A percentile compares a stretch with the other conserved stretches of the same genome.
These are phyloP conservation scores for Pythium chondricola DNA, from an alignment of 352 stramenopile genomes.

Conservation along the genomic window DNA sequence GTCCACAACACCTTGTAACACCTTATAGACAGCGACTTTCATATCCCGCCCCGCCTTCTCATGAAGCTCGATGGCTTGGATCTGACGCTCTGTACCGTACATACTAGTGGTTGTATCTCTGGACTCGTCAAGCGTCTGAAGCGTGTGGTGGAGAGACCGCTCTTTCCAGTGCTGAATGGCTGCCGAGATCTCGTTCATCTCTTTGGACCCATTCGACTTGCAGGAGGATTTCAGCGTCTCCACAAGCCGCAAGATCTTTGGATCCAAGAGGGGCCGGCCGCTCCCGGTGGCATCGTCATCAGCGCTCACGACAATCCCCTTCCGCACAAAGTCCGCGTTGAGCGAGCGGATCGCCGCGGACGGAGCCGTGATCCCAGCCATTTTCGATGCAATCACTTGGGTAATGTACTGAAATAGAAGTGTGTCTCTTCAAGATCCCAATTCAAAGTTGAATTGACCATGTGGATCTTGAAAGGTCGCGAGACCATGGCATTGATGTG, in stretches of 20 bases:
- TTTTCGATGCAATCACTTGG: too few species aligned
- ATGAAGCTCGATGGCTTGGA: conserved; percentile 52
- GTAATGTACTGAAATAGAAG: too few species aligned
- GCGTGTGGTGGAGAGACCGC: conserved; percentile 44
- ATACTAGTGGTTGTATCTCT: background rate
- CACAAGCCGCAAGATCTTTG: conserved; percentile 10
- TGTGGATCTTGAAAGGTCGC: conserved; percentile 1
- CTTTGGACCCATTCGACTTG: conserved; percentile 1
- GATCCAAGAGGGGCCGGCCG: background rate
- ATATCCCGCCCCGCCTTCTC: conserved; percentile 38
- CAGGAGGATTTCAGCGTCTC: conserved; percentile 16
- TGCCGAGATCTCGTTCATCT: conserved; percentile 16
- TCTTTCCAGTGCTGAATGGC: conserved; percentile 57
- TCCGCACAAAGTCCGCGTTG: conserved; percentile 26
- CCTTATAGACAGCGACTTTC: conserved; percentile 21
- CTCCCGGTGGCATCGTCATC: background rate
- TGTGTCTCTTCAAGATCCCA: too few species aligned
- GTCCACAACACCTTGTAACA: conserved; percentile 17
- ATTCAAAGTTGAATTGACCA: too few species aligned
- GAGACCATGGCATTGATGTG: background rate
- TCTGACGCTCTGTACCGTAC: conserved; percentile 26
- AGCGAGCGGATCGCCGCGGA: conserved; percentile 18
- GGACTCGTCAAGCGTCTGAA: conserved; percentile 33
- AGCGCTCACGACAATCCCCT: conserved; percentile 22
- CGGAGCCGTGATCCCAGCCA: background rate